Conservation (phyloP, 495 filamentous ascomycete genomes). For the Annulohypoxylon bovei region DNA sequence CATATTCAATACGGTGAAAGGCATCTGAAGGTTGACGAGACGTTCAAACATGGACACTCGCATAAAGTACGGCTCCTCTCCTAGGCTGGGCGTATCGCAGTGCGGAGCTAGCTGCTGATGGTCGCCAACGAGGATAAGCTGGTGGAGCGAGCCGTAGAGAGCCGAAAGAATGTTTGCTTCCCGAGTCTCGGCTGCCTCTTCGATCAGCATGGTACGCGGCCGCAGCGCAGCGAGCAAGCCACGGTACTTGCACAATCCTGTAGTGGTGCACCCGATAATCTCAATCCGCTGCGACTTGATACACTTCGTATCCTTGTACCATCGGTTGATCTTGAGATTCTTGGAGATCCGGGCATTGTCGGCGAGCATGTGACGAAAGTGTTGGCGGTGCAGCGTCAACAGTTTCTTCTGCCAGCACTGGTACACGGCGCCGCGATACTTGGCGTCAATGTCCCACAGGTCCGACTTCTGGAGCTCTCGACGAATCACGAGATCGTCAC, state of each 20-base stretch:
- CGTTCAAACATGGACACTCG: conserved; percentile 66
- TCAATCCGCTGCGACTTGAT: conserved; percentile 45
- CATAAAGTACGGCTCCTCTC: conserved; percentile 72
- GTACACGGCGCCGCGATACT: conserved; percentile 53
- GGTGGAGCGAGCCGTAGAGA: conserved; percentile 62
- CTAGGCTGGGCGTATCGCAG: conserved; percentile 68
- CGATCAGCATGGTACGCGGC: conserved; percentile 68
- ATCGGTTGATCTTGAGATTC: conserved; percentile 47
- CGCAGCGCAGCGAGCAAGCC: conserved; percentile 73
- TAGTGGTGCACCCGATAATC: conserved; percentile 64
- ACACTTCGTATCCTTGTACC: conserved; percentile 45
- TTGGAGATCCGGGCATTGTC: conserved; percentile 44
- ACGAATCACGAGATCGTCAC: conserved; percentile 26
- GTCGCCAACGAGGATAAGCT: conserved; percentile 67
- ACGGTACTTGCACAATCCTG: conserved; percentile 90
- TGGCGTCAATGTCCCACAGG: conserved; percentile 47
- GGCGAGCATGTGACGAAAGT: conserved; percentile 45
- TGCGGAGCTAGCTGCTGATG: conserved; percentile 64
- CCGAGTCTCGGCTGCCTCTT: conserved; percentile 67
- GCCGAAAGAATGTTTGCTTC: conserved; percentile 66
- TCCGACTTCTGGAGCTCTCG: conserved; percentile 41
- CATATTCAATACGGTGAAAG: conserved; percentile 67
- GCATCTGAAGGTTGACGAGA: conserved; percentile 73
- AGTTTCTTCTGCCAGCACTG: conserved; percentile 51
- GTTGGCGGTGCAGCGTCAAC: conserved; percentile 32